Evolutionary conservation across 2,329 filamentous ascomycete species (phyloP), one percentile per base, ranked within the genome.

Genomic region (Diplodia mutila): DNA sequence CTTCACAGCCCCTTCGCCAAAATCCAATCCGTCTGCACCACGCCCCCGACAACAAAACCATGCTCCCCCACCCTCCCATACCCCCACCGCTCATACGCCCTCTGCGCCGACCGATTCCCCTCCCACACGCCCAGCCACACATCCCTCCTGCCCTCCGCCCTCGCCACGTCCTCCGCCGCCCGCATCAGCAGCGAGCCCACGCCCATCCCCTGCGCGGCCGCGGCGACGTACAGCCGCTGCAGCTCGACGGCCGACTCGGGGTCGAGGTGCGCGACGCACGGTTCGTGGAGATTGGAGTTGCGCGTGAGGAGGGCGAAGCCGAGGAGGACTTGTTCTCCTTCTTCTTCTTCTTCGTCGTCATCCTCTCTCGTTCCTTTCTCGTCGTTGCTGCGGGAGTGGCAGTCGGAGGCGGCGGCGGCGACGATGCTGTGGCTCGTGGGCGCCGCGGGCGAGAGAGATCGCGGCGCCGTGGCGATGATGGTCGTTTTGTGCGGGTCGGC

Each of bases 41-140:
- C 75, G 1, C 69, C 72, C 0, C 82, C 83, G 52, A 84, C 73
- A 0, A 72, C 73, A 70, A 84, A 84, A 7, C 79, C 77, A 69
- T 83, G 80, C 14, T 74, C 52, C 0, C 83, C 83, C 1, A 82
- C 76, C 29, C 71, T 71, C 16, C 66, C 69, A 66, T 80, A 84
- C 0, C 82, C 82, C 70, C 78, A 75, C 70, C 75, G 78, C 67
- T 75, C 74, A 70, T 84, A 84, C 4, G 80, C 73, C 34, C 67
- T 75, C 25, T 76, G 74, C 0, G 82, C 81, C 39, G 71, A 75
- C 1, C 66, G 46, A 65, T 84, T 84, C 69, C 83, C 79, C 59
- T 84, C 80, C 82, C 82, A 84, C 8, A 84, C 82, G 0, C 82
- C 82, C 8, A 84, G 71, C 82, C 82, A 84, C 23, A 84, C 73